These are phyloP conservation scores for Terfezia boudieri DNA, from an alignment of 495 filamentous ascomycete genomes.

Conservation along the genomic window DNA sequence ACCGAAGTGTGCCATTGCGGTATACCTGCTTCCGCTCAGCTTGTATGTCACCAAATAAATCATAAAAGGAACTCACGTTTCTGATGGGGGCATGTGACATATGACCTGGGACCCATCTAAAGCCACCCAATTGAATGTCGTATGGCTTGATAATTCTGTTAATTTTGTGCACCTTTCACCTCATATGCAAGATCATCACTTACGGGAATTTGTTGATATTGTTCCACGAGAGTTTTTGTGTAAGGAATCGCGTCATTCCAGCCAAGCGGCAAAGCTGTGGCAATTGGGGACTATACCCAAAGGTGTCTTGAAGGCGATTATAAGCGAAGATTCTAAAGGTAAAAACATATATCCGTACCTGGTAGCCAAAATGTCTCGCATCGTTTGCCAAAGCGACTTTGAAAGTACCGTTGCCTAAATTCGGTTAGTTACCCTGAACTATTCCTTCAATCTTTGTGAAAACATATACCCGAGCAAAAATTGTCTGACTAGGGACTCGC, in stretches of 20 bases:
- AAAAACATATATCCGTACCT: conserved; percentile 2
- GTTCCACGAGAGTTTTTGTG: conserved; percentile 90
- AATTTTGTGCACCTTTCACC: neutral
- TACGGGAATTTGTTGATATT: conserved; percentile 93
- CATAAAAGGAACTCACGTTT: conserved; percentile 65
- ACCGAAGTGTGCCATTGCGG: conserved; percentile 81
- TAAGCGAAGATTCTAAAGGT: neutral
- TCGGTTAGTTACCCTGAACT: neutral
- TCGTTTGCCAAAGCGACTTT: conserved; percentile 76
- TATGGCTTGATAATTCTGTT: conserved; percentile 28
- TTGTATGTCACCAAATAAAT: conserved; percentile 53
- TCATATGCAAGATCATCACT: neutral
- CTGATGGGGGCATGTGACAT: conserved; percentile 85
- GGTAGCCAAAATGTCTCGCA: conserved; percentile 90
- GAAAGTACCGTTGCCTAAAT: conserved; percentile 83
- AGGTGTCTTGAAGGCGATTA: conserved; percentile 40
- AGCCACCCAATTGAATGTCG: conserved; percentile 93
- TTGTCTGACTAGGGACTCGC: conserved; percentile 85
- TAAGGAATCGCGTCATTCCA: conserved; percentile 90
- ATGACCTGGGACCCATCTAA: conserved; percentile 89
- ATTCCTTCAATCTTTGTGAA: neutral
- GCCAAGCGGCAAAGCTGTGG: conserved; percentile 79
- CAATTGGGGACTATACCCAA: conserved; percentile 86
- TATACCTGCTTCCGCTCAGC: conserved; percentile 83
- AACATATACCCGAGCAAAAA: conserved; percentile 32